Conservation (phyloP, 129 eudicot species). For the Flaveria sonorensis region DNA sequence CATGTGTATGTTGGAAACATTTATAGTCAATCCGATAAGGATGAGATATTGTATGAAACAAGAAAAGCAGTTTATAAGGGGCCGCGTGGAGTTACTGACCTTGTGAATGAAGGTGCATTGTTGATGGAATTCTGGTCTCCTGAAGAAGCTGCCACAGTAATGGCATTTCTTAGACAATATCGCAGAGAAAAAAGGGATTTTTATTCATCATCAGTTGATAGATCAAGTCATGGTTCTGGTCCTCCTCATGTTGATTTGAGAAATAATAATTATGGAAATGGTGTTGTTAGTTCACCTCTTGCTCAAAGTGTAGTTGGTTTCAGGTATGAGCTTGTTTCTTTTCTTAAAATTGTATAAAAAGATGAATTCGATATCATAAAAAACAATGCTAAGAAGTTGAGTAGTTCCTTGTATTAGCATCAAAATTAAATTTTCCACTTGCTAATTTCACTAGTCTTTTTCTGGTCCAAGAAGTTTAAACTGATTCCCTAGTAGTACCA, state of each 20-base stretch:
- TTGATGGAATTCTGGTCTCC: slow-evolving; percentile 81
- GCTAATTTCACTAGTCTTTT: background rate
- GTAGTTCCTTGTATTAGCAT: slow-evolving; percentile 10
- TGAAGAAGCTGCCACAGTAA: slow-evolving; percentile 77
- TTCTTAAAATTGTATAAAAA: background rate
- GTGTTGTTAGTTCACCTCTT: slow-evolving; percentile 52
- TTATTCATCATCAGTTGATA: slow-evolving; percentile 41
- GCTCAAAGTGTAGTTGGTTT: slow-evolving; percentile 51
- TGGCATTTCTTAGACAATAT: slow-evolving; percentile 58
- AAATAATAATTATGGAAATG: slow-evolving; percentile 44
- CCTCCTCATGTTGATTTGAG: slow-evolving; percentile 46
- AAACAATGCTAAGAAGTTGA: background rate
- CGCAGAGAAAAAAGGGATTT: slow-evolving; percentile 58
- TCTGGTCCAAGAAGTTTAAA: slow-evolving; percentile 2
- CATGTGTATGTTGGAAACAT: slow-evolving; percentile 79
- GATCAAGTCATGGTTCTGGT: slow-evolving; percentile 40
- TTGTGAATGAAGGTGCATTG: slow-evolving; percentile 73
- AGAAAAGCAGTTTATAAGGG: slow-evolving; percentile 52
- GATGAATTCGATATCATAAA: background rate
- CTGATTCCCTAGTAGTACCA: background rate
- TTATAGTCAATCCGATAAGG: slow-evolving; percentile 65
- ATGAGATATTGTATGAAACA: slow-evolving; percentile 72
- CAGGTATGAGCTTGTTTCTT: slow-evolving; percentile 29
- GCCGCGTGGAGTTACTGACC: slow-evolving; percentile 70
- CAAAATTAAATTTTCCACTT: background rate